Evolutionary conservation across 345 rosid genomes (phyloP).

Genomic region (Eucalyptus decipiens): DNA sequence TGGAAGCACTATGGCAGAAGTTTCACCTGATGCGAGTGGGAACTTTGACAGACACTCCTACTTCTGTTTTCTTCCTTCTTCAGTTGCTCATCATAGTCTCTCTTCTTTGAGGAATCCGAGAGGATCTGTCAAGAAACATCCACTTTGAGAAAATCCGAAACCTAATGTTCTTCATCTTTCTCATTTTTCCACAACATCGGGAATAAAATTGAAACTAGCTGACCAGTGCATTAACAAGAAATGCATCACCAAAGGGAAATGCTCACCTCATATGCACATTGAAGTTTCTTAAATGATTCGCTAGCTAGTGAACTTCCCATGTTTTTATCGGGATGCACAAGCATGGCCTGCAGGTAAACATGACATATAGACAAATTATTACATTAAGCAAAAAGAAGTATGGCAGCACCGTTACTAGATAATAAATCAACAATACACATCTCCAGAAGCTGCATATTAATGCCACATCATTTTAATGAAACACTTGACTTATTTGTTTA

Average conservation of each 20-base stretch:
- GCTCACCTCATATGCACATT: conserved; percentile 89
- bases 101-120: conserved; percentile 75
- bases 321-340: conserved; percentile 99
- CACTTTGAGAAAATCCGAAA: not conserved
- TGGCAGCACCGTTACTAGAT: not conserved
- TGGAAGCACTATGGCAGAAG: not conserved
- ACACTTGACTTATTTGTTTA: not conserved
- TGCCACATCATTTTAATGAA: not conserved
- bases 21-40: conserved; percentile 55
- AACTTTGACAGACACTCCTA: conserved; percentile 60
- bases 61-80: conserved; percentile 71
- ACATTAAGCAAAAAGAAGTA: not conserved
- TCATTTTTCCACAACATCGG: not conserved
- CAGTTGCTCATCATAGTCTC: conserved; percentile 90
- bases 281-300: conserved; percentile 97
- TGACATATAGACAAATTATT: not conserved
- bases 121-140: conserved; percentile 46
- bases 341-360: conserved; percentile 65
- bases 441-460: not conserved
- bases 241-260: not conserved
- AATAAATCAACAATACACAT: not conserved
- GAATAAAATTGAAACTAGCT: not conserved
- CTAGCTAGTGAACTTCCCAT: conserved; percentile 91
- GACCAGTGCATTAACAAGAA: not conserved
- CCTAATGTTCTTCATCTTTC: not conserved